Evolutionary conservation across 192 early-diverging fungal species (phyloP).

Genomic region (Coemansia sp.): DNA sequence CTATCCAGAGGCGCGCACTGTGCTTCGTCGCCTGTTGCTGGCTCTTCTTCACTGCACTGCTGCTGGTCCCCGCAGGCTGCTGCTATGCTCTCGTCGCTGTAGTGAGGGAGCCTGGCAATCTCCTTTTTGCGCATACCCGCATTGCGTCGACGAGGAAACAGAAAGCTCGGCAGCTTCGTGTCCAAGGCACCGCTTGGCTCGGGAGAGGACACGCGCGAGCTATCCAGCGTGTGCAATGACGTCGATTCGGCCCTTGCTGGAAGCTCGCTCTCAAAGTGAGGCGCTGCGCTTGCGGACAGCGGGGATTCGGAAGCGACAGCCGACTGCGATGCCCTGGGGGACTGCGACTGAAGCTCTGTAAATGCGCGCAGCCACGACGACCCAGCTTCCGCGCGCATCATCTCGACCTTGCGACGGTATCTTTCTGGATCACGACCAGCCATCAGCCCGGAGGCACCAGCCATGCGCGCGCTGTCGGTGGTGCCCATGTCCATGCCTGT

Average conservation of each 20-base stretch:
- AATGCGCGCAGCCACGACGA: conserved; percentile 52
- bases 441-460: background rate
- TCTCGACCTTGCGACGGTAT: conserved; percentile 49
- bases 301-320: background rate
- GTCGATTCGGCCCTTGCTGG: background rate
- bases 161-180: conserved; percentile 38
- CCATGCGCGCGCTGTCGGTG: conserved; percentile 4
- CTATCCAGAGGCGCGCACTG: too few species aligned
- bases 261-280: conserved; percentile 16
- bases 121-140: conserved; percentile 17
- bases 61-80: background rate
- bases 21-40: background rate
- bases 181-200: conserved; percentile 14
- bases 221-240: conserved; percentile 1
- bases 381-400: conserved; percentile 53
- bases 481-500: background rate
- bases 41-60: background rate
- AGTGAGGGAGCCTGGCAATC: conserved; percentile 36
- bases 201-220: conserved; percentile 1
- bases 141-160: conserved; percentile 40
- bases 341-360: conserved; percentile 45
- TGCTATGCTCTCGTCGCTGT: conserved; percentile 7
- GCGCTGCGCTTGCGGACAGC: background rate
- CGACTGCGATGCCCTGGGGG: conserved; percentile 10
- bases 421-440: conserved; percentile 33